A percentile compares a stretch with the other conserved stretches of the same genome.
These are phyloP conservation scores for Cyclotella atomus DNA, from an alignment of 108 stramenopile species.

Conservation along the genomic window DNA sequence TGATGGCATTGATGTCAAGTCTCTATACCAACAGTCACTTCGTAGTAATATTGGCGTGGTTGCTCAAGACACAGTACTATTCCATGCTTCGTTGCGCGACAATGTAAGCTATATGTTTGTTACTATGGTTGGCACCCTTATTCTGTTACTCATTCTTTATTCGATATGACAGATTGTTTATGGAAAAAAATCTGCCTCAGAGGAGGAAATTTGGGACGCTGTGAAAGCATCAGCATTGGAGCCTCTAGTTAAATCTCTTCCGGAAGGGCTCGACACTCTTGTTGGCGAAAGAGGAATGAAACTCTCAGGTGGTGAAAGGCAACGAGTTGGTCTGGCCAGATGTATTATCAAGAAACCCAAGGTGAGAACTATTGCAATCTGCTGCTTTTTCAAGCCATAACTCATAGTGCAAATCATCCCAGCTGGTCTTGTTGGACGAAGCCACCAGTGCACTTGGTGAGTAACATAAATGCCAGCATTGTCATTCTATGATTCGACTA, in stretches of 20 bases:
- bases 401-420: too few species aligned
- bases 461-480: neutral
- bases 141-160: too few species aligned
- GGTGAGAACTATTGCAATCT: neutral
- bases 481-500: neutral
- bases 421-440: slow-evolving; percentile 82
- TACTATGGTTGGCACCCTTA: too few species aligned
- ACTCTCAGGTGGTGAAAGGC: slow-evolving; percentile 81
- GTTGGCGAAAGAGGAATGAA: slow-evolving; percentile 90
- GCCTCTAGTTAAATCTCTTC: slow-evolving; percentile 48
- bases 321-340: slow-evolving; percentile 84
- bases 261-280: slow-evolving; percentile 73
- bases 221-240: slow-evolving; percentile 45
- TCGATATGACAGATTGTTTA: slow-evolving; percentile 53
- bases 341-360: slow-evolving; percentile 56
- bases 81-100: slow-evolving; percentile 71
- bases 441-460: slow-evolving; percentile 81
- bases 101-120: slow-evolving; percentile 46
- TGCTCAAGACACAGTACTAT: slow-evolving; percentile 83
- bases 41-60: slow-evolving; percentile 71
- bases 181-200: slow-evolving; percentile 56
- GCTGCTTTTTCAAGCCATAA: too few species aligned
- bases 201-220: slow-evolving; percentile 57
- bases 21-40: slow-evolving; percentile 52
- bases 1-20: slow-evolving; percentile 65